phyloP scores from a whole-genome alignment of 192 early-diverging fungal genomes.

The Coemansia sp. region DNA sequence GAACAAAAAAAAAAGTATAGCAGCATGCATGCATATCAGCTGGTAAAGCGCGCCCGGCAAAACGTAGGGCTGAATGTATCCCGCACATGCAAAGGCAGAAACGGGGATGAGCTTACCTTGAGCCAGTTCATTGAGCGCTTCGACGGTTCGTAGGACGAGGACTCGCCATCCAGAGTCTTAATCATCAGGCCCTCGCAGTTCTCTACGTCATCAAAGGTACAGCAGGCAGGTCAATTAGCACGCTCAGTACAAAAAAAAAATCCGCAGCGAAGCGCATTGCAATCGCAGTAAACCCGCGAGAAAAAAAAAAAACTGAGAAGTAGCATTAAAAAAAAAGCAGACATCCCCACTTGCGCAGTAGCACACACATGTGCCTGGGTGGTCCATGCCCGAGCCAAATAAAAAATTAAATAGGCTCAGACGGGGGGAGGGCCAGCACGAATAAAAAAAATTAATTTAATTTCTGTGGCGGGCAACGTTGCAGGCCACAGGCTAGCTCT shows the following conservation, averaged over 20 bases:
- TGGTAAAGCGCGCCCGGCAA: conserved; percentile 3
- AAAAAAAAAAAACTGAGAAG: conserved; percentile 3
- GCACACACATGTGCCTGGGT: not conserved
- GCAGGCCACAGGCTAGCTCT: not conserved
- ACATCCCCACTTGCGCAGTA: not conserved
- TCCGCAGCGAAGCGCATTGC: conserved; percentile 2
- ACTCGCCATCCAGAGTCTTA: conserved; percentile 86
- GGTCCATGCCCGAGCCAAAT: not conserved
- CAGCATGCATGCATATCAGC: not conserved
- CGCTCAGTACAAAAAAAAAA: conserved; percentile 50
- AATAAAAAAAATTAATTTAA: not conserved
- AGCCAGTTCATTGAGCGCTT: conserved; percentile 98
- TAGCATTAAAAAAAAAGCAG: conserved; percentile 1
- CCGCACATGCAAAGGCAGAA: no score
- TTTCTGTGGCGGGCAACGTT: not conserved
- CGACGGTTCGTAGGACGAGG: conserved; percentile 93
- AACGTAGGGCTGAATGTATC: no score
- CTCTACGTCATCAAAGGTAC: conserved; percentile 62
- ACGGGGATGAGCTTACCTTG: conserved; percentile 68
- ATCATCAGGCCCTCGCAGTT: conserved; percentile 99
- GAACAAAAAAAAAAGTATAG: not conserved
- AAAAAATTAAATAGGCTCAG: not conserved
- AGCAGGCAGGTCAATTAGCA: conserved; percentile 56
- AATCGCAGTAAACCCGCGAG: conserved; percentile 6
- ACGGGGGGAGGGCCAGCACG: no score